Percentiles rank a stretch among this genome's conserved stretches.
Evolutionary conservation across 129 eudicot genomes (phyloP).

Genomic region (Flaveria ramosissima): DNA sequence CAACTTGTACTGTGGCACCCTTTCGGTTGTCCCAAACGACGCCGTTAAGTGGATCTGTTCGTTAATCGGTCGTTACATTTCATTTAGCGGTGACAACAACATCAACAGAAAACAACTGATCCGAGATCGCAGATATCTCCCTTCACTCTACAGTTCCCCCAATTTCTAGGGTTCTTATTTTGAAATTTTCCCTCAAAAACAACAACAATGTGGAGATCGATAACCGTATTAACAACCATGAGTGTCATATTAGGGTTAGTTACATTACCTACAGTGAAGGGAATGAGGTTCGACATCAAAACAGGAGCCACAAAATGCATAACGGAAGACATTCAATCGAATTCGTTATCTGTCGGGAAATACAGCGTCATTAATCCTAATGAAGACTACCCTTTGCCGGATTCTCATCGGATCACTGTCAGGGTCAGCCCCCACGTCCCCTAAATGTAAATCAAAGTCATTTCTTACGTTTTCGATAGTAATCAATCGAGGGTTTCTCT

Average conservation of each 20-base stretch:
- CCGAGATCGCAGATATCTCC: constrained; percentile 24
- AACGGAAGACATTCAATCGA: constrained; percentile 55
- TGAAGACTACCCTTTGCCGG: constrained; percentile 54
- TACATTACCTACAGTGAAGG: constrained; percentile 30
- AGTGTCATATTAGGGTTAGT: constrained; percentile 13
- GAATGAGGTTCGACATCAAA: constrained; percentile 59
- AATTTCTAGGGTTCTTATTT: constrained; percentile 24
- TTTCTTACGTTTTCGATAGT: neutral
- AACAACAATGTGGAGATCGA: constrained; percentile 31
- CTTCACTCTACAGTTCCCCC: constrained; percentile 13
- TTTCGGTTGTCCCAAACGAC: neutral
- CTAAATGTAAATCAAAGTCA: neutral
- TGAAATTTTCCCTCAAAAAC: neutral
- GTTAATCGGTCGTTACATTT: constrained; percentile 10
- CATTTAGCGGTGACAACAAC: neutral
- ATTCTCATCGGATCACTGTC: constrained; percentile 53
- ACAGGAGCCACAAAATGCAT: constrained; percentile 76
- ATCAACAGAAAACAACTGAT: constrained; percentile 21
- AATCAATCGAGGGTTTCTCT: neutral
- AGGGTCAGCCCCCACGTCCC: constrained; percentile 36
- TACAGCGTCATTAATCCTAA: constrained; percentile 51
- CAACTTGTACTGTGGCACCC: too few species aligned
- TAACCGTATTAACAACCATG: neutral
- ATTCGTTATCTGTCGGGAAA: constrained; percentile 62
- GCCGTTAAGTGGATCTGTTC: neutral